phyloP scores from a whole-genome alignment of 2,329 filamentous ascomycete species.

The Dactylellina drechsleri region DNA sequence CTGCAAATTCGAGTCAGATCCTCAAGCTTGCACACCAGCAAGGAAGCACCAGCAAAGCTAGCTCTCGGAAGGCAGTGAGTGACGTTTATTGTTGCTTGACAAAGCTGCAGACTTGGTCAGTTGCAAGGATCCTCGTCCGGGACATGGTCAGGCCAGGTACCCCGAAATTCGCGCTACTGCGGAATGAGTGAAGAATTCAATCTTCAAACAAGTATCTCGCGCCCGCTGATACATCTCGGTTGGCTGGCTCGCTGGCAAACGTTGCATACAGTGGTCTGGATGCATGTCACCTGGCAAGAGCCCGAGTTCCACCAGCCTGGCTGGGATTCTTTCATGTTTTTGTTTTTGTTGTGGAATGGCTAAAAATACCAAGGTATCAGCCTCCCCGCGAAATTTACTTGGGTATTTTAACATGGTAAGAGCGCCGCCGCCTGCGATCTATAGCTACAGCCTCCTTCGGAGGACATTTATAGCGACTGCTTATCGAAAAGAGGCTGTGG shows the following conservation, averaged over 20 bases:
- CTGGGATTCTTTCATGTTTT: conserved; percentile 12
- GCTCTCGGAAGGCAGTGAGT: conserved; percentile 40
- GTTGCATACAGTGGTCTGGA: conserved; percentile 35
- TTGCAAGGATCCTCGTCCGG: conserved; percentile 34
- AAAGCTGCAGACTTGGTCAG: conserved; percentile 36
- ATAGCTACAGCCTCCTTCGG: conserved; percentile 37
- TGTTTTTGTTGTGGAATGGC: conserved; percentile 28
- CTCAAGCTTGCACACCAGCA: conserved; percentile 21
- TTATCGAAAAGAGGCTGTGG: conserved; percentile 41
- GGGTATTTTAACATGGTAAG: neutral
- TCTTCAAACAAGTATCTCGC: conserved; percentile 36
- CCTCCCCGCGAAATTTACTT: conserved; percentile 31
- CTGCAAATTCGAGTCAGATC: conserved; percentile 39
- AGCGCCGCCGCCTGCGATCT: conserved; percentile 32
- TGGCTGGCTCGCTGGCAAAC: conserved; percentile 48
- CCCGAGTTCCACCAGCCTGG: conserved; percentile 33
- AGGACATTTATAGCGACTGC: conserved; percentile 6
- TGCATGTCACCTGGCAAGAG: conserved; percentile 46
- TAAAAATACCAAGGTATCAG: conserved; percentile 54
- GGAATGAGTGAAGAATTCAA: conserved; percentile 30
- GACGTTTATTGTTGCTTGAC: conserved; percentile 51
- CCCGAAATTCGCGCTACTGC: conserved; percentile 47
- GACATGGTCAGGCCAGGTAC: conserved; percentile 26
- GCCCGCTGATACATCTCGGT: conserved; percentile 30
- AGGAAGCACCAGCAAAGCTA: conserved; percentile 4